phyloP scores from a whole-genome alignment of 257 asterid genomes.

The Primulina tabacum region DNA sequence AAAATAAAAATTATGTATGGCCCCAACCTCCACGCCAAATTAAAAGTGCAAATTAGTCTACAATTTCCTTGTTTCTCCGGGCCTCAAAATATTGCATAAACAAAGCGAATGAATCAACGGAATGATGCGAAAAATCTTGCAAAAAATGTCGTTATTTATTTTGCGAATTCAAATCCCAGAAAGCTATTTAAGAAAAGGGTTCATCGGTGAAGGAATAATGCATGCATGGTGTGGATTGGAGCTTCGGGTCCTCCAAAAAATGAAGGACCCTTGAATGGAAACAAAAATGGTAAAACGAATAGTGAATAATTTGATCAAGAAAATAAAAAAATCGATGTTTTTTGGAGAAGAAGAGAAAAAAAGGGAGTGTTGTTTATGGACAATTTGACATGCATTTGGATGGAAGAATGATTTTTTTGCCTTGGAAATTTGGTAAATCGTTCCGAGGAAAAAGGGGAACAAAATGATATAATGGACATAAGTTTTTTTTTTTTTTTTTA shows the following conservation, averaged over 20 bases:
- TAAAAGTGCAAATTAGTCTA: background rate
- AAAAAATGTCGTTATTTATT: background rate
- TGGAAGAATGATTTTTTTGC: slow-evolving; percentile 25
- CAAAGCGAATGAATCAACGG: background rate
- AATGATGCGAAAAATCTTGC: slow-evolving; percentile 11
- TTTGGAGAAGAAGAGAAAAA: slow-evolving; percentile 32
- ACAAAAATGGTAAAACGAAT: slow-evolving; percentile 29
- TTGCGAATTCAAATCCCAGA: background rate
- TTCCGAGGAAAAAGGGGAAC: slow-evolving; percentile 55
- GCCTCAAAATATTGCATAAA: background rate
- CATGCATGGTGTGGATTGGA: background rate
- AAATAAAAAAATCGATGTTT: slow-evolving; percentile 25
- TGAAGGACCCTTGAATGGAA: slow-evolving; percentile 60
- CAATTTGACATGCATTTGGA: slow-evolving; percentile 17
- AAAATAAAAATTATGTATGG: background rate
- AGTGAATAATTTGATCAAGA: slow-evolving; percentile 23
- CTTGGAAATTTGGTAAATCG: slow-evolving; percentile 32
- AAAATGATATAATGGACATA: slow-evolving; percentile 31
- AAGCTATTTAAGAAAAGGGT: background rate
- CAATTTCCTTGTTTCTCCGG: background rate
- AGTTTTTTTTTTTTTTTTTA: slow-evolving; percentile 2
- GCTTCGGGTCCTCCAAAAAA: slow-evolving; percentile 69
- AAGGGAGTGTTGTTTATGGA: slow-evolving; percentile 29
- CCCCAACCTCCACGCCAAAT: slow-evolving; percentile 11
- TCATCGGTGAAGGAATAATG: background rate